phyloP scores from a whole-genome alignment of 805 yeast genomes.

The Millerago galiae region DNA sequence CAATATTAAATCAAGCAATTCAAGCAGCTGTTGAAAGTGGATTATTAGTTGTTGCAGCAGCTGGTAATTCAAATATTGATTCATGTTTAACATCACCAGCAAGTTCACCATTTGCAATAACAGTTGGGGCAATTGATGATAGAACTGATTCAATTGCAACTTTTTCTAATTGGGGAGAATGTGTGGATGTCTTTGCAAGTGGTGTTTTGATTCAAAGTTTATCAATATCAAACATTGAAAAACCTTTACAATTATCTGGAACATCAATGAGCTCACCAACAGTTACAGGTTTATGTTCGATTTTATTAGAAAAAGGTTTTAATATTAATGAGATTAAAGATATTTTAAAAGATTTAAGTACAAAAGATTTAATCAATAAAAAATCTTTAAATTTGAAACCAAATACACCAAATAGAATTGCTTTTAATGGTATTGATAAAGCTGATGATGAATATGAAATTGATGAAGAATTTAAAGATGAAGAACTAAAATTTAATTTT shows the following conservation, averaged over 20 bases:
- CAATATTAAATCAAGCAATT: slow-evolving; percentile 67
- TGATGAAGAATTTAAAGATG: neutral
- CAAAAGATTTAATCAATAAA: slow-evolving; percentile 41
- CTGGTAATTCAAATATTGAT: slow-evolving; percentile 74
- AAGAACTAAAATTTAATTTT: neutral
- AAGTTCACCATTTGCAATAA: slow-evolving; percentile 60
- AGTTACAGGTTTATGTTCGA: slow-evolving; percentile 60
- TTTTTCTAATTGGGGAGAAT: slow-evolving; percentile 91
- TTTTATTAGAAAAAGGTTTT: slow-evolving; percentile 47
- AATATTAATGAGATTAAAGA: slow-evolving; percentile 34
- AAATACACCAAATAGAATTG: slow-evolving; percentile 57
- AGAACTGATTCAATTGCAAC: slow-evolving; percentile 59
- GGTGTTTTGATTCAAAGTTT: slow-evolving; percentile 67
- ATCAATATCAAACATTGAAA: slow-evolving; percentile 25
- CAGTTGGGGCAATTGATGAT: slow-evolving; percentile 89
- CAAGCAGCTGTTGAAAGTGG: slow-evolving; percentile 72
- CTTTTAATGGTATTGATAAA: slow-evolving; percentile 29
- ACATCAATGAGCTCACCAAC: slow-evolving; percentile 81
- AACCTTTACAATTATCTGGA: slow-evolving; percentile 44
- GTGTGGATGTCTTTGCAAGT: slow-evolving; percentile 81
- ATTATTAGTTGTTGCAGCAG: slow-evolving; percentile 69
- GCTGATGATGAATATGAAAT: slow-evolving; percentile 24
- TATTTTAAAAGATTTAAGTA: slow-evolving; percentile 38
- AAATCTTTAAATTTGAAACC: slow-evolving; percentile 42
- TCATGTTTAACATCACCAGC: slow-evolving; percentile 90